Conservation (phyloP, 352 stramenopile species). For the Phytophthora hybrid region DNA sequence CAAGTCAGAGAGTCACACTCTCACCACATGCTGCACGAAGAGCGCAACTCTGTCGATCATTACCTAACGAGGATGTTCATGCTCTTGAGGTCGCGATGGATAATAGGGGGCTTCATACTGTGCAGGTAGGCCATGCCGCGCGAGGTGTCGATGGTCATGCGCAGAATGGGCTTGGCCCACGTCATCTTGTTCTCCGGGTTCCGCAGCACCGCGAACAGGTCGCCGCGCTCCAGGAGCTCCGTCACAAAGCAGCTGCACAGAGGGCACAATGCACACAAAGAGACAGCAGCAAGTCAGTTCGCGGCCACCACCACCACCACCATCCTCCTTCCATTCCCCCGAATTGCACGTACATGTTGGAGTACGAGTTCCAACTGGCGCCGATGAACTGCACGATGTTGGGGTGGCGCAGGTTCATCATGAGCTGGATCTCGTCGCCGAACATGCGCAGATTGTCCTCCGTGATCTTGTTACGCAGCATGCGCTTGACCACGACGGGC, state of each 20-base stretch:
- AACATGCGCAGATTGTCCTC: conserved; percentile 92
- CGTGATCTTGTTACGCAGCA: conserved; percentile 91
- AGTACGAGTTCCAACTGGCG: conserved; percentile 93
- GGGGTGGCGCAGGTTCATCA: conserved; percentile 91
- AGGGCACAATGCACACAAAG: not conserved
- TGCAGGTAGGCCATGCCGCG: conserved; percentile 98
- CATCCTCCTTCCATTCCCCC: not conserved
- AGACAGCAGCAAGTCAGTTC: conserved; percentile 20
- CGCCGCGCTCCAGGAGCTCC: conserved; percentile 86
- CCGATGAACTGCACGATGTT: conserved; percentile 93
- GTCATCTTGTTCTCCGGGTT: conserved; percentile 85
- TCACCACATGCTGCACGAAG: conserved; percentile 7
- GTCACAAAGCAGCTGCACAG: conserved; percentile 85
- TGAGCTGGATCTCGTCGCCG: conserved; percentile 90
- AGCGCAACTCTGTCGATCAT: conserved; percentile 20
- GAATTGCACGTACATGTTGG: conserved; percentile 81
- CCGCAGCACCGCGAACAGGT: conserved; percentile 83
- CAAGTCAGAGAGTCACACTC: conserved; percentile 23
- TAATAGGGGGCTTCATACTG: conserved; percentile 97
- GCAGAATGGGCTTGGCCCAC: conserved; percentile 87
- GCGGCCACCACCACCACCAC: not conserved
- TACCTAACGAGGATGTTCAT: conserved; percentile 92
- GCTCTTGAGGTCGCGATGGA: conserved; percentile 98
- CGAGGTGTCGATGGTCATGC: conserved; percentile 92
- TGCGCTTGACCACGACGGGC: conserved; percentile 89